Percentiles rank a stretch among this genome's conserved stretches.
These are phyloP conservation scores for Cicer judaicum DNA, from an alignment of 306 rosid genomes.

Conservation along the genomic window DNA sequence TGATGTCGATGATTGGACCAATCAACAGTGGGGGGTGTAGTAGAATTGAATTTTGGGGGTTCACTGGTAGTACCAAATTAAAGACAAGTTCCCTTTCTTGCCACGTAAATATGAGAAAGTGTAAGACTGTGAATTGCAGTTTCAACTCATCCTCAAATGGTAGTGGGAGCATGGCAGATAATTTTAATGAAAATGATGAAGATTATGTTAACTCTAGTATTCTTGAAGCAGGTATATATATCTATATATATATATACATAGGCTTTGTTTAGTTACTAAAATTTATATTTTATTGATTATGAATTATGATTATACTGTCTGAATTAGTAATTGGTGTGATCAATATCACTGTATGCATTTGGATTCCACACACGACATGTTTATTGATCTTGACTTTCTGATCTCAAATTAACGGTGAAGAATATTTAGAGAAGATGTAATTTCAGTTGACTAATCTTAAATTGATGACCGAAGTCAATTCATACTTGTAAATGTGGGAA, in stretches of 20 bases:
- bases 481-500: too few relatives aligned
- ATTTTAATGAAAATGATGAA: conserved; percentile 83
- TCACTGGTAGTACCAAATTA: conserved; percentile 46
- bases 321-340: conserved; percentile 1
- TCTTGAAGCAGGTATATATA: conserved; percentile 89
- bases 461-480: too few relatives aligned
- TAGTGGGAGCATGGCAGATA: conserved; percentile 80
- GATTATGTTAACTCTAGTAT: conserved; percentile 89
- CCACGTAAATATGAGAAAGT: conserved; percentile 51
- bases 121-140: conserved; percentile 59
- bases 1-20: conserved; percentile 55
- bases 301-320: background rate
- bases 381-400: too few relatives aligned
- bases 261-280: conserved; percentile 5
- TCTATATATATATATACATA: conserved; percentile 49
- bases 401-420: too few relatives aligned
- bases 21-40: conserved; percentile 53
- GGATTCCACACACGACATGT: too few relatives aligned
- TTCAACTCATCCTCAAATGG: conserved; percentile 81
- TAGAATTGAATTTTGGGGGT: conserved; percentile 74
- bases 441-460: too few relatives aligned
- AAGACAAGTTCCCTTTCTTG: conserved; percentile 52
- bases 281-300: background rate
- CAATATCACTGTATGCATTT: too few relatives aligned
- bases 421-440: too few relatives aligned